These are phyloP conservation scores for Nicotiana benthamiana DNA, from an alignment of 257 asterid species.

Conservation along the genomic window DNA sequence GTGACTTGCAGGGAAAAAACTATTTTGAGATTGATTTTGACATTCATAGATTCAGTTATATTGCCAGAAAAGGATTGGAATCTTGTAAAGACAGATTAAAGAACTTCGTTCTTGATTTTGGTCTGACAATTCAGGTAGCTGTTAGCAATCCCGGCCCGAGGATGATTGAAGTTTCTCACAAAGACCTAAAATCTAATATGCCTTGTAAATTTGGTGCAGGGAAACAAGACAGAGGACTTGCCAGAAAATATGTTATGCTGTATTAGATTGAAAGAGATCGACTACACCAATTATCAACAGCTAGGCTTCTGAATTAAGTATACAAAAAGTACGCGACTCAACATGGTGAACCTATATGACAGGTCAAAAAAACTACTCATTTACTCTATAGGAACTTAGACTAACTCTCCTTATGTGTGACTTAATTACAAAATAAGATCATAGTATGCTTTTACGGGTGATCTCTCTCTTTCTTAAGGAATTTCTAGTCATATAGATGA, in stretches of 20 bases:
- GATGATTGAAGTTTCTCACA: background rate
- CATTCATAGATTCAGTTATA: conserved; percentile 8
- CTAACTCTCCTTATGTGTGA: background rate
- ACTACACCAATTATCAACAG: conserved; percentile 45
- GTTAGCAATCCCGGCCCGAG: background rate
- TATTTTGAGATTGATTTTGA: conserved; percentile 15
- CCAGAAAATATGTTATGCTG: conserved; percentile 78
- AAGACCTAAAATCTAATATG: background rate
- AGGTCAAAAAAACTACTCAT: no score
- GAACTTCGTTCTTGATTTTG: conserved; percentile 3
- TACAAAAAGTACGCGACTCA: background rate
- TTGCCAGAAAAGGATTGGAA: conserved; percentile 11
- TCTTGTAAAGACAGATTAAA: background rate
- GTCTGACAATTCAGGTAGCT: conserved; percentile 10
- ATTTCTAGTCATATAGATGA: no score
- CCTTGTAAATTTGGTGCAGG: conserved; percentile 37
- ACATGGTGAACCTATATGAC: conserved; percentile 4
- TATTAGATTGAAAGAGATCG: conserved; percentile 59
- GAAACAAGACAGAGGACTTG: conserved; percentile 70
- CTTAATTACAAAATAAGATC: background rate
- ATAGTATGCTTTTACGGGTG: background rate
- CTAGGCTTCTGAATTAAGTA: conserved; percentile 37
- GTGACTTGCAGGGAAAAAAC: background rate
- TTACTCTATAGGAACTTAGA: no score
- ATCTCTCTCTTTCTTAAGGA: no score